Base-by-base conservation (phyloP, 2,329 filamentous ascomycete species). In the Alternaria triticimaculans region DNA sequence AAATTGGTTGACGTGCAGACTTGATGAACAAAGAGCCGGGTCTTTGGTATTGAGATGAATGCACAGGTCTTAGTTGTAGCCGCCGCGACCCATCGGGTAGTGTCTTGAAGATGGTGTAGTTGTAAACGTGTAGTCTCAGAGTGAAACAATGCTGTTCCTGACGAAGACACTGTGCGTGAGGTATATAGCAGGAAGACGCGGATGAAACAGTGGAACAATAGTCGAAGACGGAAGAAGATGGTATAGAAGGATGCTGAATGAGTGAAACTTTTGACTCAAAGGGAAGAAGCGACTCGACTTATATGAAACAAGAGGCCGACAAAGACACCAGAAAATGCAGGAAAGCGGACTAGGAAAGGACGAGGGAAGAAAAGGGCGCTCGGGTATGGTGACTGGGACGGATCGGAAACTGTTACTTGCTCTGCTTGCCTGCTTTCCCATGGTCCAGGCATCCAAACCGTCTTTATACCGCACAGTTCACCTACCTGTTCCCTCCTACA, bases 1-100 rank as follows among this genome's bases (percentile, higher is more conserved):
- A 66, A 56, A 64, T 56, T 62, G 67, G 46, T 68, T 58, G 60
- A 55, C 46, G 58, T 49, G 61, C 25, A 33, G 37, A 58, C 49
- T 15, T 48, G 43, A 3, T 51, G 58, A 8, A 50, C 21, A 51
- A 48, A 30, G 37, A 33, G 55, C 8, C 41, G n/a, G 58, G 56
- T 49, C n/a, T 64, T 66, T 41, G 49, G 54, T 26, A 9, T 62
- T 45, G 54, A 30, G 57, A 37, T 45, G 3, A 20, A 58, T 41
- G 49, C 28, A 23, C 20, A 14, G 20, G 63, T 45, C 65, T 72
- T 74, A 81, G 78, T 83, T 83, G 78, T 83, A 83, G 55, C 81
- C 81, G 67, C 79, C 77, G 54, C 77, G 77, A 67, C 77, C 76
- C 76, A 77, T 78, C 63, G 62, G 61, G 58, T 55, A 59, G 50